These are phyloP conservation scores for Leccinum pachyderme DNA, from an alignment of 1,284 basidiomycete species.

Conservation along the genomic window DNA sequence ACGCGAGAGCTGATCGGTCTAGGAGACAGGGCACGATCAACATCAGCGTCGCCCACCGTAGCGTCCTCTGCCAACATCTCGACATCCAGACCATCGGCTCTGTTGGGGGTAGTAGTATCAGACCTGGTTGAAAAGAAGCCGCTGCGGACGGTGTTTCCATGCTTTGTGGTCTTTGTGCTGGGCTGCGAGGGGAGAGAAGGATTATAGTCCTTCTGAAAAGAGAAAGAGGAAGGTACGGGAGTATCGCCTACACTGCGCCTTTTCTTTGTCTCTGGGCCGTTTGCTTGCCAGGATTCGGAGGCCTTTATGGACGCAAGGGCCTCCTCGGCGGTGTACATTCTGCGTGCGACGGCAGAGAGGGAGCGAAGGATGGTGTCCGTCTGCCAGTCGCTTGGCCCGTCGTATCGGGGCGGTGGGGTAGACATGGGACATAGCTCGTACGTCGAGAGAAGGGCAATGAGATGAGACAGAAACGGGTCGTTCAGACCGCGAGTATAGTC, in stretches of 20 bases:
- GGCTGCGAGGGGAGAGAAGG: conserved; percentile 27
- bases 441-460: conserved; percentile 50
- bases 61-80: conserved; percentile 32
- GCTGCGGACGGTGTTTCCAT: conserved; percentile 12
- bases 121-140: conserved; percentile 28
- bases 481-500: conserved; percentile 19
- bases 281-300: conserved; percentile 35
- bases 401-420: conserved; percentile 58
- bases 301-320: conserved; percentile 40
- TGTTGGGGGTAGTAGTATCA: conserved; percentile 10
- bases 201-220: conserved; percentile 28
- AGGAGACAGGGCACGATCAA: conserved; percentile 20
- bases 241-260: conserved; percentile 47
- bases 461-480: conserved; percentile 47
- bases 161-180: conserved; percentile 20
- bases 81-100: conserved; percentile 22
- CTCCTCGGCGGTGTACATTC: conserved; percentile 64
- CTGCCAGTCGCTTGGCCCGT: conserved; percentile 63
- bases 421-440: conserved; percentile 50
- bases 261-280: conserved; percentile 48
- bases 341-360: conserved; percentile 50
- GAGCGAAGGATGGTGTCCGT: conserved; percentile 61
- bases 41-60: conserved; percentile 31
- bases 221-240: conserved; percentile 26
- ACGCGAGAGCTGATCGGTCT: conserved; percentile 31